Base-by-base conservation (phyloP, 2,329 filamentous ascomycete genomes). In the Colletotrichum sansevieriae region DNA sequence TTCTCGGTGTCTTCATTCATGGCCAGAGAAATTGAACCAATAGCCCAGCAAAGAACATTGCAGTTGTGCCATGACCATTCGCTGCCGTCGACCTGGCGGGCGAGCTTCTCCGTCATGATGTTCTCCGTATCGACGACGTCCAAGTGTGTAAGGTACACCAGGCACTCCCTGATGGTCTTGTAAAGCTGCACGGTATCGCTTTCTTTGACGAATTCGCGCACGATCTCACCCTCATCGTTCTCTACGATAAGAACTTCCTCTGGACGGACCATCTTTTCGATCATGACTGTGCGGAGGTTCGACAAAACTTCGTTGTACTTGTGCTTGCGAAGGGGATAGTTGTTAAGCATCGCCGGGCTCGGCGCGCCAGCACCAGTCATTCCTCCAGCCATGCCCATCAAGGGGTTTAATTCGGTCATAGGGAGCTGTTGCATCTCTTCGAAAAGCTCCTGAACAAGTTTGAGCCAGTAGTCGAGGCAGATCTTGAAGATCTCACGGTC, bases 1-100 rank as follows among this genome's bases (percentile, higher is more conserved):
- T 99, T 99, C 82, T 99, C 96, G 0, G 96, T 99, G 80, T 99
- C 96, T 78, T 99, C 96, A 77, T 98, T 99, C 96, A 99, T 99
- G 60, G 96, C 96, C 65, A 97, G 89, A 1, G 97, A 99, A 74
- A 99, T 99, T 11, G 96, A 99, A 46, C 96, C 96, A 74, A 99
- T 99, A 35, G 96, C 96, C 96, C 96, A 99, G 85, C 96, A 99
- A 56, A 99, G 89, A 6, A 97, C 98, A 82, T 99, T 99, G 89
- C 96, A 99, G 83, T 99, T 99, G 72, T 95, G 93, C 96, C 96
- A 99, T 7, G 97, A 99, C 96, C 96, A 99, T 81, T 99, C 97
- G 2, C 88, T 87, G 22, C 94, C 94, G 78, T 99, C 96, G 12
- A 99, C 96, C 81, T 99, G 96, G 73, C 94, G 92, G 37, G 94